A percentile compares a stretch with the other conserved stretches of the same genome.
These are phyloP conservation scores for Rhytidiadelphus loreus DNA, from an alignment of 225 moss, liverwort and hornwort genomes.

Conservation along the genomic window DNA sequence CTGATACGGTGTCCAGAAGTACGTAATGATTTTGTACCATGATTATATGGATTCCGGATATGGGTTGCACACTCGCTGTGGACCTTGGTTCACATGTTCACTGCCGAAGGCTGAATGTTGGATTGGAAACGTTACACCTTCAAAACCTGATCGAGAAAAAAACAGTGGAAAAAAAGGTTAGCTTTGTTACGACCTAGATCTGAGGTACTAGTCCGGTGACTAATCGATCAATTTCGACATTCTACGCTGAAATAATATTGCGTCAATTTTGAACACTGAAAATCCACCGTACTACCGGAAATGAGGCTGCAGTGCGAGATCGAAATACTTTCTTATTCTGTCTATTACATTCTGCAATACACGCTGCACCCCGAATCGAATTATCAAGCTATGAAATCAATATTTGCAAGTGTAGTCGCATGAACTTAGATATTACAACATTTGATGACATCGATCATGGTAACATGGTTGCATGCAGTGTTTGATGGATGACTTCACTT, in stretches of 20 bases:
- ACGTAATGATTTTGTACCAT: neutral
- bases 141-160: no score
- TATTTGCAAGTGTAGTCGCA: neutral
- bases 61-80: neutral
- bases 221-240: neutral
- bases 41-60: neutral
- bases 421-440: neutral
- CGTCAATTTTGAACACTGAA: neutral
- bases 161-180: neutral
- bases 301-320: neutral
- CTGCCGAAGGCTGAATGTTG: neutral
- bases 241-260: neutral
- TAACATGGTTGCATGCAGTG: neutral
- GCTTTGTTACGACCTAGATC: neutral
- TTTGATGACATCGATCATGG: neutral
- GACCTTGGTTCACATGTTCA: neutral
- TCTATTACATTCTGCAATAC: neutral
- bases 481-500: no score
- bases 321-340: neutral
- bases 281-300: neutral
- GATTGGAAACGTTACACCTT: neutral
- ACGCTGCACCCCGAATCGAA: neutral
- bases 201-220: neutral
- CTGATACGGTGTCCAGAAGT: neutral
- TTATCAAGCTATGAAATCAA: neutral